A percentile compares a stretch with the other conserved stretches of the same genome.
phyloP scores from a whole-genome alignment of 2,329 filamentous ascomycete genomes.

The Mariannaea elegans region DNA sequence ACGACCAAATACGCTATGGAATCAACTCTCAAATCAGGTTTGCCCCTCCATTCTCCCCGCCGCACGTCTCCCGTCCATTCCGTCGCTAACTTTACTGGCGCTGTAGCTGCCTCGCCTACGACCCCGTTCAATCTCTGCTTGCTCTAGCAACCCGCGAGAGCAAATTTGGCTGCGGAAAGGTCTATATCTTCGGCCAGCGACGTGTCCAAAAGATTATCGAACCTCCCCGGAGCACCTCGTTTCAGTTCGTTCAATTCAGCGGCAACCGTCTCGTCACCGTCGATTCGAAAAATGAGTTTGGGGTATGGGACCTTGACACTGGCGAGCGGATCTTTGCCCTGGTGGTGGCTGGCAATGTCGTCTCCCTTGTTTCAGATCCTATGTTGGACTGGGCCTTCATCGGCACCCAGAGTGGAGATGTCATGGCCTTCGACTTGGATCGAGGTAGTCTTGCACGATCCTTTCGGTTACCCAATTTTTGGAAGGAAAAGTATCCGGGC shows the following conservation, averaged over 20 bases:
- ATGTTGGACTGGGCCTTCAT: slow-evolving; percentile 94
- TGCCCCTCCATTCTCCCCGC: slow-evolving; percentile 30
- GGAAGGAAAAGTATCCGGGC: slow-evolving; percentile 76
- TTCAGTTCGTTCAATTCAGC: slow-evolving; percentile 83
- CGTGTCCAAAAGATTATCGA: slow-evolving; percentile 80
- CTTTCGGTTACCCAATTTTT: slow-evolving; percentile 88
- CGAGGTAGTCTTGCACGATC: slow-evolving; percentile 73
- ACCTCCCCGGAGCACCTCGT: slow-evolving; percentile 76
- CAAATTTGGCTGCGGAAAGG: slow-evolving; percentile 83
- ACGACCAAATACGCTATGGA: slow-evolving; percentile 85
- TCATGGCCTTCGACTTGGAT: slow-evolving; percentile 94
- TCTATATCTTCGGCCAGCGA: slow-evolving; percentile 87
- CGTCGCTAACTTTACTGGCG: slow-evolving; percentile 29
- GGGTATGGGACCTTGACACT: slow-evolving; percentile 81
- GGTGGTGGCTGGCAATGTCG: slow-evolving; percentile 79
- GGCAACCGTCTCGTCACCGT: slow-evolving; percentile 86
- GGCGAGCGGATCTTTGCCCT: slow-evolving; percentile 74
- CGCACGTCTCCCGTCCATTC: slow-evolving; percentile 23
- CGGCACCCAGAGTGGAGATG: slow-evolving; percentile 82
- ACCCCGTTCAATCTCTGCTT: slow-evolving; percentile 91
- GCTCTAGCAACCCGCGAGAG: slow-evolving; percentile 91
- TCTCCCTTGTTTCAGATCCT: slow-evolving; percentile 81
- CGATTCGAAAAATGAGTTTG: slow-evolving; percentile 86
- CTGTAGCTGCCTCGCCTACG: slow-evolving; percentile 81
- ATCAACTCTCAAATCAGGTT: slow-evolving; percentile 80